Evolutionary conservation across 1,284 basidiomycete species (phyloP).

Genomic region (Ustilago cynodontis): DNA sequence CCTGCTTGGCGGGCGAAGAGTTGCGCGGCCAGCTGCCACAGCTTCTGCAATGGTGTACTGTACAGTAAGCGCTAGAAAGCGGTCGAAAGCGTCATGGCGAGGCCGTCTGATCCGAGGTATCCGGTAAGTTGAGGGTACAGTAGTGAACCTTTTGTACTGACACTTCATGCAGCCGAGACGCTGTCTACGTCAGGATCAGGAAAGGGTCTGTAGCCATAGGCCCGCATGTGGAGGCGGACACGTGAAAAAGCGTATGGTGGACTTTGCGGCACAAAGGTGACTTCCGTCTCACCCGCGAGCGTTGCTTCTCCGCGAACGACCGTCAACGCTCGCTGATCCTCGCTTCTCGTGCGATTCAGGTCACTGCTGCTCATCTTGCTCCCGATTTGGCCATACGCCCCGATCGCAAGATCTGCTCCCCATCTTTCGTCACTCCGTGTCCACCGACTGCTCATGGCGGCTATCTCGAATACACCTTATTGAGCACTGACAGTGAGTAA

Average conservation of each 20-base stretch:
- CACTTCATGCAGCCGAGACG: constrained; percentile 21
- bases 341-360: neutral
- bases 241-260: constrained; percentile 1
- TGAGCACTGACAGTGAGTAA: no score
- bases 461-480: no score
- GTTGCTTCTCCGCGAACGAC: constrained; percentile 4
- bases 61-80: neutral
- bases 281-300: constrained; percentile 6
- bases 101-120: constrained; percentile 22
- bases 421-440: no score
- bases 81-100: neutral
- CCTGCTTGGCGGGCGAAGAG: constrained; percentile 9
- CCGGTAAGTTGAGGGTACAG: neutral
- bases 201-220: no score
- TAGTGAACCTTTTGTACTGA: neutral
- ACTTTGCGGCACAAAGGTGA: constrained; percentile 10
- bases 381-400: no score
- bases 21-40: neutral
- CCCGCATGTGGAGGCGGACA: neutral
- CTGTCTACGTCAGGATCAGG: constrained; percentile 31
- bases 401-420: no score
- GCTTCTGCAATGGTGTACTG: no score
- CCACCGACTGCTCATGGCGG: no score
- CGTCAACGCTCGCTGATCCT: neutral
- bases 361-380: neutral